These are phyloP conservation scores for Clonostachys chloroleuca DNA, from an alignment of 2,329 filamentous ascomycete genomes.

Conservation along the genomic window DNA sequence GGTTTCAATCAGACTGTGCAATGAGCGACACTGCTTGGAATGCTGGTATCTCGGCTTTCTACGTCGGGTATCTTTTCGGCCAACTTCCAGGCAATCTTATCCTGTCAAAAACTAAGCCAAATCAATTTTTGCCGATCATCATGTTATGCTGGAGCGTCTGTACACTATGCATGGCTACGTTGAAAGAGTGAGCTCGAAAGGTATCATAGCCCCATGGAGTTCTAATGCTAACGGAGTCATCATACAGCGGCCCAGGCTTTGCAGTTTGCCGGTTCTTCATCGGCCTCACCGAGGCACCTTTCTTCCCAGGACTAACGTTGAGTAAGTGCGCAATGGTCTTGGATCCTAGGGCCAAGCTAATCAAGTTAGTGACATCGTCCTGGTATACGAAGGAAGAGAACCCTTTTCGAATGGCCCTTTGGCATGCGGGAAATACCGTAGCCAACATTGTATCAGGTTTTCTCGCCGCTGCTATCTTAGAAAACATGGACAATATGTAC, in stretches of 20 bases:
- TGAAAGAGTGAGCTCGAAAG: slow-evolving; percentile 19
- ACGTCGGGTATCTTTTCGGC: slow-evolving; percentile 35
- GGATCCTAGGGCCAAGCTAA: no score
- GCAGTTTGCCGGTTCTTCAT: slow-evolving; percentile 16
- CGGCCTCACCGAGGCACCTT: slow-evolving; percentile 22
- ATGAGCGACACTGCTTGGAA: slow-evolving; percentile 26
- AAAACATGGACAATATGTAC: slow-evolving; percentile 34
- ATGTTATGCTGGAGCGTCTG: slow-evolving; percentile 33
- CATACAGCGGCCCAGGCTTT: slow-evolving; percentile 13
- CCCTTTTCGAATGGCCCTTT: slow-evolving; percentile 28
- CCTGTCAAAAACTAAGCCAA: slow-evolving; percentile 28
- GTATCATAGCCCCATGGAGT: background rate
- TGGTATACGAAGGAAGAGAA: slow-evolving; percentile 37
- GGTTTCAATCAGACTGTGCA: slow-evolving; percentile 23
- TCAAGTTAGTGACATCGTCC: slow-evolving; percentile 24
- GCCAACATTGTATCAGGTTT: slow-evolving; percentile 38
- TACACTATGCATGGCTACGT: slow-evolving; percentile 32
- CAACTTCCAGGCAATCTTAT: slow-evolving; percentile 38
- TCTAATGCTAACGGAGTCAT: background rate
- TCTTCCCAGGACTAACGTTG: slow-evolving; percentile 42
- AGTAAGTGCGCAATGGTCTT: slow-evolving; percentile 10
- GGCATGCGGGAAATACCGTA: slow-evolving; percentile 36
- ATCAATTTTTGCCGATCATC: slow-evolving; percentile 26
- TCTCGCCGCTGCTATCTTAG: slow-evolving; percentile 35
- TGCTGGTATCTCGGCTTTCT: slow-evolving; percentile 32